Evolutionary conservation across 2,329 filamentous ascomycete species (phyloP), one percentile per base, ranked within the genome.

Genomic region (Mariannaea sp.): DNA sequence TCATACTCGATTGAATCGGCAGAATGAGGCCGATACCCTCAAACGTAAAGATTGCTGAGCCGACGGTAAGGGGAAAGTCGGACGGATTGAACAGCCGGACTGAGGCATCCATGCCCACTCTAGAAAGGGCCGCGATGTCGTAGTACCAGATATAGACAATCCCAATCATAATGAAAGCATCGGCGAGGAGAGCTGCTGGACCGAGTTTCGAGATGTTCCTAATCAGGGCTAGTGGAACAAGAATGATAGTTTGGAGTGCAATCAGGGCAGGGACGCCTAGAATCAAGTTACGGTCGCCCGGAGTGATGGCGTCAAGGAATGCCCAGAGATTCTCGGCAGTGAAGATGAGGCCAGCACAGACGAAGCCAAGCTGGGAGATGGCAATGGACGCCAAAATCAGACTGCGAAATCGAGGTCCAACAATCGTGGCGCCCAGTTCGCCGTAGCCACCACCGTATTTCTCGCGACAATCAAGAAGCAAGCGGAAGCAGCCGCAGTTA

Each of bases 11-110:
- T 67, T 90, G 86, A 48, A 91, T 91, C 0, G 88, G 88, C 7
- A 91, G 75, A 58, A 91, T 89, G 19, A 91, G 81, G 1, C 88
- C 88, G 40, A 91, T 90, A 41, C 88, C 88, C 68, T 91, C 88
- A 61, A 90, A 91, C 0, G 88, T 90, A 72, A 90, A 91, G 65
- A 91, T 90, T 30, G 86, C 84, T 2, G 86, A 83, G 46, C 88
- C 88, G 41, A 91, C 80, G 20, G 87, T 90, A 48, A 90, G 75
- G 0, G 88, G 87, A 67, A 86, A 90, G 50, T 82, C 77, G 20
- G 77, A 74, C 0, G 87, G 83, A 69, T 90, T 90, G 78, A 90
- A 90, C 12, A 88, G 75, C 44, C 77, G 74, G n/a, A 90, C 84
- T 0, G 79, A 81, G 1, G 79, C 73, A 56, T 84, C 78, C 47